Evolutionary conservation across 805 yeast species (phyloP).

Genomic region (Candida parachauliodes): DNA sequence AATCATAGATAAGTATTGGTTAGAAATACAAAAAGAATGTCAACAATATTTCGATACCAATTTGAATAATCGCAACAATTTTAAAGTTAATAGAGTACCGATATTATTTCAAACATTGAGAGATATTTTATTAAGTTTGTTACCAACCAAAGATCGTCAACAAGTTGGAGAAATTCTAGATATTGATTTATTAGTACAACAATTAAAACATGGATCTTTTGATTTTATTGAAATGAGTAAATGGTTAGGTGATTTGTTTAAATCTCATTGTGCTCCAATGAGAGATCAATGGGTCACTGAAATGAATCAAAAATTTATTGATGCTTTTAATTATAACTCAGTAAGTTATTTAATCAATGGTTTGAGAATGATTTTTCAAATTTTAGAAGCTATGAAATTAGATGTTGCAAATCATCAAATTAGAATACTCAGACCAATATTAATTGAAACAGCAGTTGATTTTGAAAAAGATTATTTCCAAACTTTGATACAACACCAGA

Average conservation of each 20-base stretch:
- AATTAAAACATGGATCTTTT: slow-evolving; percentile 64
- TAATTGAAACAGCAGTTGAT: slow-evolving; percentile 82
- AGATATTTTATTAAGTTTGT: slow-evolving; percentile 67
- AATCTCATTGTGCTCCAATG: slow-evolving; percentile 94
- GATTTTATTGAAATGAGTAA: slow-evolving; percentile 66
- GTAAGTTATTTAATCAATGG: slow-evolving; percentile 63
- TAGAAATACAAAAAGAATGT: slow-evolving; percentile 68
- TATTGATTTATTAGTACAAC: slow-evolving; percentile 71
- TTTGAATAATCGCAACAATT: slow-evolving; percentile 12
- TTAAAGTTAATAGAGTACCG: slow-evolving; percentile 49
- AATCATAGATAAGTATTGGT: slow-evolving; percentile 82
- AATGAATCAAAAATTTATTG: slow-evolving; percentile 60
- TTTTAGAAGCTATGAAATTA: slow-evolving; percentile 89
- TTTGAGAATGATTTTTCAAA: slow-evolving; percentile 69
- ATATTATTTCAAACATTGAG: slow-evolving; percentile 73
- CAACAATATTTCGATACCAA: slow-evolving; percentile 29
- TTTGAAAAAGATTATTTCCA: slow-evolving; percentile 83
- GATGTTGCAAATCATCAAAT: slow-evolving; percentile 96
- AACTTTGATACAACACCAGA: slow-evolving; percentile 49
- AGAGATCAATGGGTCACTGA: slow-evolving; percentile 86
- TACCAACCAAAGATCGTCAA: slow-evolving; percentile 72
- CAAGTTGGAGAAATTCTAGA: slow-evolving; percentile 72
- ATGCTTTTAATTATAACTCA: slow-evolving; percentile 46
- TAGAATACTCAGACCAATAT: slow-evolving; percentile 74
- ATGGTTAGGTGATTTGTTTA: slow-evolving; percentile 76